Base-by-base conservation (phyloP, 768 basidiomycete species). In the Rubroboletus satanas region DNA sequence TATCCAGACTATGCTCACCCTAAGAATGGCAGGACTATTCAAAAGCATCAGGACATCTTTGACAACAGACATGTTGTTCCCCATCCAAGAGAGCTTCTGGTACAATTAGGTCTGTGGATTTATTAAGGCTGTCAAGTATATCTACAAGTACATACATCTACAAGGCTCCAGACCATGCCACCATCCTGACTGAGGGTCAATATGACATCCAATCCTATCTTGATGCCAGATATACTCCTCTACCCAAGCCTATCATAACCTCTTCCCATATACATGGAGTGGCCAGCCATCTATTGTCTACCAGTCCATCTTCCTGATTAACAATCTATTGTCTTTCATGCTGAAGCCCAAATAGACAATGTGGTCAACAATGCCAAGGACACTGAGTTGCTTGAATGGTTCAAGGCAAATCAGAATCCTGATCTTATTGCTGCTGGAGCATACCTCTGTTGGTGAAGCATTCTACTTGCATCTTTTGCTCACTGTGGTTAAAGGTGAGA, bases 401-500 rank as follows among this genome's bases (percentile, higher is more conserved):
- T 42, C 12, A 42, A 23, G 14, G 41, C 41, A 0, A 42, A 42
- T 26, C 12, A 42, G 1, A 7, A 42, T 26, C 26, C 45, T 21
- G 38, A 41, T 0, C 45, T 51, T 5, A 49, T 57, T 44, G 38
- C 15, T 48, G 36, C 35, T 47, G 39, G 38, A 7, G 61, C 64
- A 26, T 57, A 56, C 71, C 2, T 52, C 52, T 33, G 52, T 61
- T 38, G 73, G 75, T 2, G 75, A 80, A 42, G 45, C 54, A 0
- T 79, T 77, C 44, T 79, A 79, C 49, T 63, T 81, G 5, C 43
- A 67, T 5, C 63, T 69, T 7, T 61, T 79, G 3, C 69, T 80
- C 0, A 74, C 77, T 43, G 60, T 70, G 38, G 70, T 75, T 23
- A 69, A 62, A 49, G 58, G 49, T 60, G 15, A 38, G 15, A 26